Evolutionary conservation across 331 rosid species (phyloP), one percentile per base, ranked within the genome.

Genomic region (Malus hybrid): DNA sequence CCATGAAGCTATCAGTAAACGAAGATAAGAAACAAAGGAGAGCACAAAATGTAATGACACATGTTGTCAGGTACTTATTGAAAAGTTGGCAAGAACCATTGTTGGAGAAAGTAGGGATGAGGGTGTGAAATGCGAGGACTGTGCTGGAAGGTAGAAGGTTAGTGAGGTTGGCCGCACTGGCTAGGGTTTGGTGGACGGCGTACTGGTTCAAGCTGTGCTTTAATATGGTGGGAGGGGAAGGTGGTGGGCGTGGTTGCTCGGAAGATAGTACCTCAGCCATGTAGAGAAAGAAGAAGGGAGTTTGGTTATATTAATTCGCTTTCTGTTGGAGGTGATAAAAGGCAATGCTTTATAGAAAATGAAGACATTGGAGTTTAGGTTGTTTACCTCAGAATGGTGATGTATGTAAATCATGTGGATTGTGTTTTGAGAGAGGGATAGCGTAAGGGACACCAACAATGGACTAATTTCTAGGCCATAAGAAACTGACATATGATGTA

Each of bases 21-120:
- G 86, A 77, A 48, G 86, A 81, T 9, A 75, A 13, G 79, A 83
- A 83, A 74, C 93, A 88, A 33, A 77, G 20, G 32, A 79, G 6
- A 20, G 88, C 80, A 10, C 85, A 79, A 3, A 81, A 29, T 1
- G 52, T 1, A 13, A 73, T 77, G 69, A 78, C 20, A 9, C 29
- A 33, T 1, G 79, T 42, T 1, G 86, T 81, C 42, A 89, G 86
- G 69, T 50, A 54, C 59, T 36, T 36, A 36, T 36, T 66, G 67
- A 24, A 28, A 75, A 61, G 44, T 10, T 73, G 76, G 84, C 85
- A 83, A 10, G 4, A 60, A n/a, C 89, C 93, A 2, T 81, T 81
- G 86, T 79, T 75, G 80, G 91, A 89, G 84, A 89, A 83, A 4
- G 81, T 73, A 44, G 93, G 93, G 8, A 71, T 59, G 27, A 86